phyloP scores from a whole-genome alignment of 176 grass and related monocot genomes.

The Guadua angustifolia region DNA sequence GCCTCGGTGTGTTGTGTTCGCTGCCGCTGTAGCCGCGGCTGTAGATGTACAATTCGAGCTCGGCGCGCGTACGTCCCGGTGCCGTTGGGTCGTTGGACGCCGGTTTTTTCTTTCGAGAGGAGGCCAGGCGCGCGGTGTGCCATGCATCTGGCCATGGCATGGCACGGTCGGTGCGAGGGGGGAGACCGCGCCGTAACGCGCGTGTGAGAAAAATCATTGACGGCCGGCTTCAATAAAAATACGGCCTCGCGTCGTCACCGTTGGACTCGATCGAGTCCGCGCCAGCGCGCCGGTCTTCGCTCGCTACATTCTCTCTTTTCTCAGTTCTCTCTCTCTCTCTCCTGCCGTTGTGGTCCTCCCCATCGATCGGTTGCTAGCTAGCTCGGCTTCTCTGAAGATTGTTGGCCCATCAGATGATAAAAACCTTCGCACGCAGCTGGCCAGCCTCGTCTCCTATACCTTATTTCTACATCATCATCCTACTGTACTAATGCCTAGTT shows the following conservation, averaged over 20 bases:
- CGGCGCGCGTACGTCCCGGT: not conserved
- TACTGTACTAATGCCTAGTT: not conserved
- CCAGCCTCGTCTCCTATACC: slow-evolving; percentile 3
- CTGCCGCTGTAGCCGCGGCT: slow-evolving; percentile 9
- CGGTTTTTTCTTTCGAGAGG: not conserved
- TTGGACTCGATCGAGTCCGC: slow-evolving; percentile 43
- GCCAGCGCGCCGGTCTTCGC: slow-evolving; percentile 29
- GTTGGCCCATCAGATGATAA: slow-evolving; percentile 58
- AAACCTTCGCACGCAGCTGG: slow-evolving; percentile 50
- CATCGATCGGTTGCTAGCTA: slow-evolving; percentile 44
- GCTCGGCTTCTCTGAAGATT: slow-evolving; percentile 55
- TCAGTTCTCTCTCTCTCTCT: not conserved
- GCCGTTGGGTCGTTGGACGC: not conserved
- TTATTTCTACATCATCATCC: not conserved
- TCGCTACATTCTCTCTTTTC: not conserved
- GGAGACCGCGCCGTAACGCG: not conserved
- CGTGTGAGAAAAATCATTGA: slow-evolving; percentile 58
- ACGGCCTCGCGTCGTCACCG: slow-evolving; percentile 26
- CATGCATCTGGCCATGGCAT: not conserved
- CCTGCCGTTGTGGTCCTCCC: slow-evolving; percentile 25
- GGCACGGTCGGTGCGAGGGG: slow-evolving; percentile 30
- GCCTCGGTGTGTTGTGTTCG: not conserved
- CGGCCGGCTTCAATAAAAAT: not conserved
- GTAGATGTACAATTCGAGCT: not conserved
- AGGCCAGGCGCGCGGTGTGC: not conserved